phyloP scores from a whole-genome alignment of 768 basidiomycete species.

The Phylloporus sp. region DNA sequence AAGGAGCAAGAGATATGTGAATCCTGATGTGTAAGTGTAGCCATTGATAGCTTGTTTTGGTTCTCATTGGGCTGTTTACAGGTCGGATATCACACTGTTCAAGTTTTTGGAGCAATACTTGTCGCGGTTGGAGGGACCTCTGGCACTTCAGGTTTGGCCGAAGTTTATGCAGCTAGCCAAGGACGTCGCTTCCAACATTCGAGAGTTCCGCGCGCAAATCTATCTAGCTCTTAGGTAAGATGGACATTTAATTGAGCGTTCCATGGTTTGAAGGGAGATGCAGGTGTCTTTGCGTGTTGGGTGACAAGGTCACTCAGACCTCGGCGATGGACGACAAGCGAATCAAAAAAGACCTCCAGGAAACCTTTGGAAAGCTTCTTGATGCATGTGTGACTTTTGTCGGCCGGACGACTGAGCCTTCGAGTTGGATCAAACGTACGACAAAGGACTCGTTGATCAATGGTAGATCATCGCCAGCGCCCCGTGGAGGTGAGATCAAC shows the following conservation, averaged over 20 bases:
- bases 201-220: slow-evolving; percentile 67
- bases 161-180: slow-evolving; percentile 74
- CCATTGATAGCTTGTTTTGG: too few relatives aligned
- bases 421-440: slow-evolving; percentile 73
- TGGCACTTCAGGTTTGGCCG: slow-evolving; percentile 90
- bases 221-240: slow-evolving; percentile 71
- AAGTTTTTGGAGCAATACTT: slow-evolving; percentile 88
- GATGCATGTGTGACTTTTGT: slow-evolving; percentile 75
- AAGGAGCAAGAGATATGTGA: slow-evolving; percentile 55
- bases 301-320: slow-evolving; percentile 84
- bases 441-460: slow-evolving; percentile 63
- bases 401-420: slow-evolving; percentile 68
- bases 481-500: slow-evolving; percentile 44
- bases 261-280: slow-evolving; percentile 6
- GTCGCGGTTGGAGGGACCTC: slow-evolving; percentile 76
- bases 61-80: too few relatives aligned
- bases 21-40: slow-evolving; percentile 61
- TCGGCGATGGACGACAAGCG: slow-evolving; percentile 88
- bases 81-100: slow-evolving; percentile 71
- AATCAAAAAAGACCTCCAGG: slow-evolving; percentile 88
- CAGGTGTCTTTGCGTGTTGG: slow-evolving; percentile 74
- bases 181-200: slow-evolving; percentile 63
- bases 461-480: slow-evolving; percentile 69
- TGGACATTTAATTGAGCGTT: neutral
- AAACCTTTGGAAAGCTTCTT: slow-evolving; percentile 79